Evolutionary conservation across 2,329 filamentous ascomycete genomes (phyloP).

Genomic region (Nemania abortiva): DNA sequence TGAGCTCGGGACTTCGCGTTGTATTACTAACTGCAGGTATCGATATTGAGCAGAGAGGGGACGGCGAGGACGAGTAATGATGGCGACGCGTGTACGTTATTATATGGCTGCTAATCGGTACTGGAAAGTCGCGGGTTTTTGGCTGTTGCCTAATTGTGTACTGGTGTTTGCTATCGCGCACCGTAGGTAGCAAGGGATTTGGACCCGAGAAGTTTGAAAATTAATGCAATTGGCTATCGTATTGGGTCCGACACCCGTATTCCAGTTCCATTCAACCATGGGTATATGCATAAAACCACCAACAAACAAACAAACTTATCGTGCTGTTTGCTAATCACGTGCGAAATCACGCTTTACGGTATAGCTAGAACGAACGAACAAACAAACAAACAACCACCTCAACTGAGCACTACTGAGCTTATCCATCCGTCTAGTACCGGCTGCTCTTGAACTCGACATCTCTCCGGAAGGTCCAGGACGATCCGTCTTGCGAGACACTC

Average conservation of each 20-base stretch:
- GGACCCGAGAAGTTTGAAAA: background rate
- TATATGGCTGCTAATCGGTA: background rate
- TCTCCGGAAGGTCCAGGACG: conserved; percentile 49
- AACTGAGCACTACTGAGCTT: background rate
- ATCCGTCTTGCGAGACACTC: conserved; percentile 45
- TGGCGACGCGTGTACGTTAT: conserved; percentile 1
- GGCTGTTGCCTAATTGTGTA: background rate
- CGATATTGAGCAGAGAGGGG: background rate
- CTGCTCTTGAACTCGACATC: conserved; percentile 48
- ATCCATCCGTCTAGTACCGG: conserved; percentile 14
- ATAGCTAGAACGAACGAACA: too few relatives aligned
- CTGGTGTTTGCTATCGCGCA: background rate
- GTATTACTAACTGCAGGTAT: conserved; percentile 3
- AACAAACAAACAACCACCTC: background rate
- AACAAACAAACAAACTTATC: too few relatives aligned
- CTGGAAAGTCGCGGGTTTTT: background rate
- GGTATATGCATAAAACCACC: background rate
- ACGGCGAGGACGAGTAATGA: background rate
- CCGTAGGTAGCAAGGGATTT: too few relatives aligned
- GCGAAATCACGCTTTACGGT: background rate
- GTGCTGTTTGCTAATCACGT: background rate
- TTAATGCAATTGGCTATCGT: background rate
- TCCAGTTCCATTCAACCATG: too few relatives aligned
- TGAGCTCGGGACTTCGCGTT: background rate
- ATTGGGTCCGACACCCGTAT: background rate